phyloP scores from a whole-genome alignment of 1,284 basidiomycete genomes.

The Moesziomyces antarcticus region DNA sequence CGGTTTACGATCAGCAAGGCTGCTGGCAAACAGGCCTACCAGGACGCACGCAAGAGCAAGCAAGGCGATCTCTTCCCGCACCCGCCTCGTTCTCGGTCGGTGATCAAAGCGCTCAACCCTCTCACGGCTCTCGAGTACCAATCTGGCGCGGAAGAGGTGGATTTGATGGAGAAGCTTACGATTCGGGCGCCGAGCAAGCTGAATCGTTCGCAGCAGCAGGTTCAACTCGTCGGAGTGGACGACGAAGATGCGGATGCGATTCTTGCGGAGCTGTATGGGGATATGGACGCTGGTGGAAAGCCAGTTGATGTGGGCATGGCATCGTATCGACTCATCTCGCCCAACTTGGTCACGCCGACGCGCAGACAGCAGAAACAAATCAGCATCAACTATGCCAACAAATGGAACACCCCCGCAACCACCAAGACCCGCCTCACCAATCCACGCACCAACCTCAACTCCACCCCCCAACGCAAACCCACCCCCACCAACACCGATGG shows the following conservation, averaged over 20 bases:
- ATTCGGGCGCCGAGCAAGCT: slow-evolving; percentile 23
- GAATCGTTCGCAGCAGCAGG: neutral
- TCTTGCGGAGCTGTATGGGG: slow-evolving; percentile 23
- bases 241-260: slow-evolving; percentile 26
- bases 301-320: slow-evolving; percentile 3
- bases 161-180: slow-evolving; percentile 12
- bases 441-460: slow-evolving; percentile 6
- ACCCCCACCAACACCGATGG: neutral
- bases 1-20: slow-evolving; percentile 90
- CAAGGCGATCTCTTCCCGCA: slow-evolving; percentile 98
- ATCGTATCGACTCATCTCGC: slow-evolving; percentile 33
- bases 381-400: slow-evolving; percentile 32
- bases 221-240: slow-evolving; percentile 8
- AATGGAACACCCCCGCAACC: slow-evolving; percentile 16
- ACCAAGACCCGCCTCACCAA: neutral
- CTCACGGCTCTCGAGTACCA: slow-evolving; percentile 24
- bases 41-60: slow-evolving; percentile 89
- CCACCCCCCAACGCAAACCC: slow-evolving; percentile 7
- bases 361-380: slow-evolving; percentile 30
- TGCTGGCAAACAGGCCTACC: slow-evolving; percentile 91
- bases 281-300: slow-evolving; percentile 1
- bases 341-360: slow-evolving; percentile 42
- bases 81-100: slow-evolving; percentile 13
- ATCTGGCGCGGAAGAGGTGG: neutral
- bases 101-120: slow-evolving; percentile 35